Conservation (phyloP, 805 yeast genomes). For the Cephaloascus fragrans region DNA sequence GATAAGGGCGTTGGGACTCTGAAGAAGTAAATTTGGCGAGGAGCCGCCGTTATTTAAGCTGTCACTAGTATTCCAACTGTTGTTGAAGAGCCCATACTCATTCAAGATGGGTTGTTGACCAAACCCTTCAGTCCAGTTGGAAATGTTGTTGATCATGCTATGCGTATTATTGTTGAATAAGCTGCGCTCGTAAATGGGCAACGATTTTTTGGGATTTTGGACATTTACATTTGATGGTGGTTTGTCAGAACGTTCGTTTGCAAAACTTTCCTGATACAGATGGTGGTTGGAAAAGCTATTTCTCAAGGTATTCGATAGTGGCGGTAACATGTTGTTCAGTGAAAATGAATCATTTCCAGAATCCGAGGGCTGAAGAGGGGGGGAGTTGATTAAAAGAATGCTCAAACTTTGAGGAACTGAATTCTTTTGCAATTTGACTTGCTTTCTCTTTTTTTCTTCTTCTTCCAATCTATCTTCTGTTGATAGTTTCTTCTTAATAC, state of each 20-base stretch:
- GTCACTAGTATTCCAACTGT: slow-evolving; percentile 1
- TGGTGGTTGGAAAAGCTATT: too few species aligned
- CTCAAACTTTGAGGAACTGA: slow-evolving; percentile 46
- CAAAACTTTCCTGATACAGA: too few species aligned
- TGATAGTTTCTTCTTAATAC: slow-evolving; percentile 18
- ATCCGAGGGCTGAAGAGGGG: slow-evolving; percentile 15
- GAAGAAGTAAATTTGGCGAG: too few species aligned
- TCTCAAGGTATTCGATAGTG: background rate
- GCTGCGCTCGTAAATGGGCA: slow-evolving; percentile 14
- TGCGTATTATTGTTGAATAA: slow-evolving; percentile 39
- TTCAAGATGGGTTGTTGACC: slow-evolving; percentile 29
- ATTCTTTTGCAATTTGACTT: slow-evolving; percentile 39
- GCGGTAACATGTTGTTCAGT: background rate
- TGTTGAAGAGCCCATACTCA: slow-evolving; percentile 12
- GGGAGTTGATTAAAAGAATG: slow-evolving; percentile 34
- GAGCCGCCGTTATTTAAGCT: too few species aligned
- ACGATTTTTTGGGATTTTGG: slow-evolving; percentile 1
- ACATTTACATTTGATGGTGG: background rate
- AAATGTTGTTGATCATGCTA: slow-evolving; percentile 51
- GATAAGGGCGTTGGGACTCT: too few species aligned
- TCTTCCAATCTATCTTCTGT: slow-evolving; percentile 31
- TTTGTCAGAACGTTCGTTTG: too few species aligned
- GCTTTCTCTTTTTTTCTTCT: slow-evolving; percentile 35
- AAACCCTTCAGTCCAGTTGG: slow-evolving; percentile 47
- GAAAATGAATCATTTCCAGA: background rate